Evolutionary conservation across 768 basidiomycete genomes (phyloP).

Genomic region (Sarcodon sp.): DNA sequence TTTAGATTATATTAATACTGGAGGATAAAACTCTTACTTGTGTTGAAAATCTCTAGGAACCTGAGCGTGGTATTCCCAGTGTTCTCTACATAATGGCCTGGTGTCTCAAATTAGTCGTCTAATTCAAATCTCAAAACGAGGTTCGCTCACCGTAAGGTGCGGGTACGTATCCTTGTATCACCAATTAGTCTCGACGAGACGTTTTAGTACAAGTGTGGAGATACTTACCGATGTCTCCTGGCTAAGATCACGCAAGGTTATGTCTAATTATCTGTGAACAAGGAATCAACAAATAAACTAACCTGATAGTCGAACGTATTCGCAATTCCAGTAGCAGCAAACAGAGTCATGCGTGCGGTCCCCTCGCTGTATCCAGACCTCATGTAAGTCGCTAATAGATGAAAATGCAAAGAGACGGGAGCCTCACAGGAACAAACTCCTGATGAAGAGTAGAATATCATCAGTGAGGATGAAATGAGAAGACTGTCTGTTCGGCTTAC

Average conservation of each 20-base stretch:
- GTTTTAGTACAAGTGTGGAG: background rate
- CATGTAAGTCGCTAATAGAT: background rate
- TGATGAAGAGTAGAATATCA: too few species aligned
- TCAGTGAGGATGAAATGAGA: too few species aligned
- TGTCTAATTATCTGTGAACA: background rate
- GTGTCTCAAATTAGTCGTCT: background rate
- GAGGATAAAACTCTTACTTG: slow-evolving; percentile 3
- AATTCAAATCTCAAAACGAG: background rate
- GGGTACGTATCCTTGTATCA: slow-evolving; percentile 34
- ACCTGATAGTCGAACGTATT: slow-evolving; percentile 47
- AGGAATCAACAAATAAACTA: background rate
- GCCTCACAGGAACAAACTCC: slow-evolving; percentile 37
- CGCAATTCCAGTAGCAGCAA: slow-evolving; percentile 37
- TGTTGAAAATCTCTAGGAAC: slow-evolving; percentile 25
- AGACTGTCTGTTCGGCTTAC: too few species aligned
- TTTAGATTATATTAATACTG: background rate
- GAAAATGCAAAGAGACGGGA: background rate
- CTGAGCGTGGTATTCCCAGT: slow-evolving; percentile 21
- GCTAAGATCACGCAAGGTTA: slow-evolving; percentile 10
- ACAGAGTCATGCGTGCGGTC: slow-evolving; percentile 38
- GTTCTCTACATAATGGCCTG: slow-evolving; percentile 26
- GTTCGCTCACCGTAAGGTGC: slow-evolving; percentile 30
- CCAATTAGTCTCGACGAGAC: background rate
- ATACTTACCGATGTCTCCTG: slow-evolving; percentile 37
- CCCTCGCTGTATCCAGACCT: slow-evolving; percentile 28